Percentiles rank a stretch among this genome's conserved stretches.
These are phyloP conservation scores for Cairneyella variabilis DNA, from an alignment of 495 filamentous ascomycete species.

Conservation along the genomic window DNA sequence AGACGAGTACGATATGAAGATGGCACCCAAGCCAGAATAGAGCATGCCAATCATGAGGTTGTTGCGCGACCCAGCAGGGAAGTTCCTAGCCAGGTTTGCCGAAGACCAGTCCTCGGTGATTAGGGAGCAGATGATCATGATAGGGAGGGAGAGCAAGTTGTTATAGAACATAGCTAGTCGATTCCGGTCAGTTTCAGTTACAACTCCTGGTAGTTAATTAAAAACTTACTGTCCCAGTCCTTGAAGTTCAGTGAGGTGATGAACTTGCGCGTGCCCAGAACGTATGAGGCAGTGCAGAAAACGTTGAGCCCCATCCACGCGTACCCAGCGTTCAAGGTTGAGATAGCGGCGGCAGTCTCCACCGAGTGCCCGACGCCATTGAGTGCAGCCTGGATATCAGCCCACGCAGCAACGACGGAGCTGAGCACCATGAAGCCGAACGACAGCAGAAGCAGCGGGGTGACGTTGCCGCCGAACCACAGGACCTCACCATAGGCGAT, in stretches of 20 bases:
- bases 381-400: conserved; percentile 88
- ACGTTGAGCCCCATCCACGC: conserved; percentile 98
- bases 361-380: conserved; percentile 57
- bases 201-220: conserved; percentile 25
- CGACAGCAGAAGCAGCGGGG: conserved; percentile 85
- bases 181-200: not conserved
- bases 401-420: conserved; percentile 94
- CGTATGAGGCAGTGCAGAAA: conserved; percentile 85
- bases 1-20: conserved; percentile 93
- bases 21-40: conserved; percentile 85
- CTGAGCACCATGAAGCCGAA: conserved; percentile 97
- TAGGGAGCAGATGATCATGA: conserved; percentile 77
- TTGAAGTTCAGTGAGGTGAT: conserved; percentile 99
- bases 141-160: conserved; percentile 94
- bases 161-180: conserved; percentile 97
- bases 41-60: conserved; percentile 81
- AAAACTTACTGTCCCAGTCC: conserved; percentile 90
- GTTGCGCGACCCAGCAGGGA: conserved; percentile 74
- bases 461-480: conserved; percentile 96
- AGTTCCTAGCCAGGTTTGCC: conserved; percentile 79
- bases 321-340: conserved; percentile 91
- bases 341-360: conserved; percentile 62
- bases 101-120: conserved; percentile 88
- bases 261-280: conserved; percentile 92
- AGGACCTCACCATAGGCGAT: conserved; percentile 98